Percentiles rank a stretch among this genome's conserved stretches.
phyloP scores from a whole-genome alignment of 2,329 filamentous ascomycete genomes.

The Aspergillus ibericus region DNA sequence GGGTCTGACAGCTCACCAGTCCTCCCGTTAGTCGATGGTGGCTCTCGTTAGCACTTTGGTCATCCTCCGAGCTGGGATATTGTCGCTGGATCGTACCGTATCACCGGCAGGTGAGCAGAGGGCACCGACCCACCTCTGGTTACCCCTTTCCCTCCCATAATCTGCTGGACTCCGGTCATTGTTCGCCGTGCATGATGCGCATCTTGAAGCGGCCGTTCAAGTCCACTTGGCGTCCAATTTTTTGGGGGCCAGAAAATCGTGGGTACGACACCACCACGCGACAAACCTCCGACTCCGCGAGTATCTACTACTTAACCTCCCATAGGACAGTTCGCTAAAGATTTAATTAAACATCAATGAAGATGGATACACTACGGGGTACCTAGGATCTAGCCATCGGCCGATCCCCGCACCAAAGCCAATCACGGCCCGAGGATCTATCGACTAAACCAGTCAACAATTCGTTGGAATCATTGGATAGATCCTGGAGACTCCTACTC shows the following conservation, averaged over 20 bases:
- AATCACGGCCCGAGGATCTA: background rate
- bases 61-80: constrained; percentile 3
- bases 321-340: background rate
- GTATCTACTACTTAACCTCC: background rate
- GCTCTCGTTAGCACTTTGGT: constrained; percentile 8
- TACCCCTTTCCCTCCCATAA: background rate
- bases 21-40: background rate
- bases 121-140: background rate
- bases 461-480: background rate
- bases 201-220: background rate
- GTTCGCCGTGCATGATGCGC: background rate
- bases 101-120: background rate
- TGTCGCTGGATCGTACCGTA: background rate
- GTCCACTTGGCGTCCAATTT: background rate
- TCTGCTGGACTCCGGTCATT: background rate
- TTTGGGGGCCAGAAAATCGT: background rate
- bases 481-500: background rate
- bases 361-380: background rate
- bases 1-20: constrained; percentile 4
- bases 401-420: background rate
- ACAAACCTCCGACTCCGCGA: background rate
- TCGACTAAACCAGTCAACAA: background rate
- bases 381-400: background rate
- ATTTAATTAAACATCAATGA: background rate
- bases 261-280: background rate